Evolutionary conservation across 805 yeast genomes (phyloP).

Genomic region (Debaryomyces castellii): DNA sequence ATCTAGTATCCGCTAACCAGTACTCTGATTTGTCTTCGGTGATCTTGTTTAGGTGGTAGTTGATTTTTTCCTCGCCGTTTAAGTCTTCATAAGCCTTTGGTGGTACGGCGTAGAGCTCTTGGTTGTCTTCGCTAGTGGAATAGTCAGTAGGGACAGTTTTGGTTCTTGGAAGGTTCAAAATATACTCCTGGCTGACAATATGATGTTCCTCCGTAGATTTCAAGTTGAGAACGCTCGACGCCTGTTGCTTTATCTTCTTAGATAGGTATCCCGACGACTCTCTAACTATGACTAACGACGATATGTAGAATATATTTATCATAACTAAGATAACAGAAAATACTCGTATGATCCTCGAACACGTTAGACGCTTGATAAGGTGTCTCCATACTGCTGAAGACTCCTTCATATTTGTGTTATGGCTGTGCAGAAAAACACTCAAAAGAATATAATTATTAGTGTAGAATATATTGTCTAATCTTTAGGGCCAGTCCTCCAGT

Average conservation of each 20-base stretch:
- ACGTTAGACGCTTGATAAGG: not conserved
- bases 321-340: not conserved
- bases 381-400: not conserved
- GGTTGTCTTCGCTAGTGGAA: not conserved
- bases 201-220: not conserved
- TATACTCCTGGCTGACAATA: not conserved
- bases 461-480: too few species aligned
- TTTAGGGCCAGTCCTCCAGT: too few species aligned
- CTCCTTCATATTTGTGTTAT: not conserved
- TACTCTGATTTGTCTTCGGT: slow-evolving; percentile 19
- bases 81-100: slow-evolving; percentile 15
- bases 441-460: too few species aligned
- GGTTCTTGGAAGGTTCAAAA: not conserved
- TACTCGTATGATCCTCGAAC: not conserved
- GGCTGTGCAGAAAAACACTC: not conserved
- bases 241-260: not conserved
- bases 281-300: not conserved
- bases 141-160: not conserved
- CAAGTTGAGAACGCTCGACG: not conserved
- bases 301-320: not conserved
- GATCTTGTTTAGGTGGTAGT: slow-evolving; percentile 18
- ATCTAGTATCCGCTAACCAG: slow-evolving; percentile 27
- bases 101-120: slow-evolving; percentile 14
- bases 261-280: not conserved
- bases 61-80: slow-evolving; percentile 14